Conservation (phyloP, 1,139 yeast species). For the Trichomonascaceae sp. region DNA sequence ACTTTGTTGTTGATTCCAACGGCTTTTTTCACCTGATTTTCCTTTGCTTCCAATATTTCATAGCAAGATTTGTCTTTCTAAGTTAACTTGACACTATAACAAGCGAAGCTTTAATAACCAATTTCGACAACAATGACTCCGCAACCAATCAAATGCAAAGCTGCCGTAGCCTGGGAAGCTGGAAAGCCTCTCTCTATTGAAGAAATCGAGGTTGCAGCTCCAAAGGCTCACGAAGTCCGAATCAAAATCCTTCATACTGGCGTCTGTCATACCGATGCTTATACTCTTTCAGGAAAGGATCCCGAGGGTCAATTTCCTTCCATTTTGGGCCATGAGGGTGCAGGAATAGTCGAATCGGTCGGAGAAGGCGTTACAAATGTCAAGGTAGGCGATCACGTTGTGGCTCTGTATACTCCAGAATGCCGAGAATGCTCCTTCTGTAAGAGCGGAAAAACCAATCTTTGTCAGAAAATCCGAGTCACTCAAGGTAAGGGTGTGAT, state of each 20-base stretch:
- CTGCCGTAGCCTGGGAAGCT: slow-evolving; percentile 98
- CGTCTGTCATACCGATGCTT: slow-evolving; percentile 98
- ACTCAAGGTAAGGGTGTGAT: slow-evolving; percentile 87
- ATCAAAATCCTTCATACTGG: slow-evolving; percentile 84
- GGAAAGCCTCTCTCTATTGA: slow-evolving; percentile 74
- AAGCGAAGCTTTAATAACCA: too few relatives aligned
- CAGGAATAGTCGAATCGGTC: slow-evolving; percentile 86
- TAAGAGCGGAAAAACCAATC: slow-evolving; percentile 88
- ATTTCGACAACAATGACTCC: not conserved
- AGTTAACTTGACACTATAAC: not conserved
- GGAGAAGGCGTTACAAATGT: slow-evolving; percentile 91
- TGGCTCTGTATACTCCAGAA: slow-evolving; percentile 93
- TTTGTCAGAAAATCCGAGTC: slow-evolving; percentile 85
- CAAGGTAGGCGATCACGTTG: slow-evolving; percentile 83
- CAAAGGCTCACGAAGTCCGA: slow-evolving; percentile 95
- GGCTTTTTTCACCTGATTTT: too few relatives aligned
- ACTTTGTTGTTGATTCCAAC: too few relatives aligned
- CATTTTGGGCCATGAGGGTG: slow-evolving; percentile 93
- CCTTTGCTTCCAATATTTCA: too few relatives aligned
- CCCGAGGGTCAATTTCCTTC: slow-evolving; percentile 94
- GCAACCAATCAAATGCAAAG: slow-evolving; percentile 64
- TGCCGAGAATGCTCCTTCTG: slow-evolving; percentile 95
- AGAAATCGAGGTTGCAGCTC: slow-evolving; percentile 85
- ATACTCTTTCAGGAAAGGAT: slow-evolving; percentile 87
- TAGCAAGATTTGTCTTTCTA: too few relatives aligned